Conservation (phyloP, 345 rosid species). For the Eucalyptus shirleyi region DNA sequence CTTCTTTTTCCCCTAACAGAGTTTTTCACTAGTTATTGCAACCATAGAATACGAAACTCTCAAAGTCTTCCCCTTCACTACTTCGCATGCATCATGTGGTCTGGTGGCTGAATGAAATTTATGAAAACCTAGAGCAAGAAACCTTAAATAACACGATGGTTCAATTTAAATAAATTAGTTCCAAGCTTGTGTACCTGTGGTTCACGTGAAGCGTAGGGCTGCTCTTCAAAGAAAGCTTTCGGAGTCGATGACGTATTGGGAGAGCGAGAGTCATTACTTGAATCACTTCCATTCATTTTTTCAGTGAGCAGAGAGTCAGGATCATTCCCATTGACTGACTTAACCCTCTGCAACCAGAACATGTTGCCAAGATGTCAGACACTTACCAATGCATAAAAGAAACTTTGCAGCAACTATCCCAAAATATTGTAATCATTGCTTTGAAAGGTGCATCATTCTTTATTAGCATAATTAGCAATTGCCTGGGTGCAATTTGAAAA, state of each 20-base stretch:
- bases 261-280: conserved; percentile 14
- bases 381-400: background rate
- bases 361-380: background rate
- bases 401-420: background rate
- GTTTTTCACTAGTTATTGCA: background rate
- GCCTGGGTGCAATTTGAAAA: background rate
- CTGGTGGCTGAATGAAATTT: background rate
- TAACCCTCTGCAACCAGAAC: conserved; percentile 37
- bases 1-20: background rate
- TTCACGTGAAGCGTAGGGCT: conserved; percentile 21
- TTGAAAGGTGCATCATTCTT: background rate
- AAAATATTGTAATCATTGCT: background rate
- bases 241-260: conserved; percentile 26
- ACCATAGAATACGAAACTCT: background rate
- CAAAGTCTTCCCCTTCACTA: background rate
- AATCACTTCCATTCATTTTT: conserved; percentile 45
- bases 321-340: conserved; percentile 52
- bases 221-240: conserved; percentile 25
- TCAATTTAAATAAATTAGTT: background rate
- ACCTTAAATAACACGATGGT: background rate
- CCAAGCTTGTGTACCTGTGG: conserved; percentile 34
- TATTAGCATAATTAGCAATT: background rate
- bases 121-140: background rate
- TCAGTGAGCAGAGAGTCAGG: conserved; percentile 24
- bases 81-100: background rate